Evolutionary conservation across 192 early-diverging fungal genomes (phyloP), one percentile per base, ranked within the genome.

Genomic region (Coemansia sp.): DNA sequence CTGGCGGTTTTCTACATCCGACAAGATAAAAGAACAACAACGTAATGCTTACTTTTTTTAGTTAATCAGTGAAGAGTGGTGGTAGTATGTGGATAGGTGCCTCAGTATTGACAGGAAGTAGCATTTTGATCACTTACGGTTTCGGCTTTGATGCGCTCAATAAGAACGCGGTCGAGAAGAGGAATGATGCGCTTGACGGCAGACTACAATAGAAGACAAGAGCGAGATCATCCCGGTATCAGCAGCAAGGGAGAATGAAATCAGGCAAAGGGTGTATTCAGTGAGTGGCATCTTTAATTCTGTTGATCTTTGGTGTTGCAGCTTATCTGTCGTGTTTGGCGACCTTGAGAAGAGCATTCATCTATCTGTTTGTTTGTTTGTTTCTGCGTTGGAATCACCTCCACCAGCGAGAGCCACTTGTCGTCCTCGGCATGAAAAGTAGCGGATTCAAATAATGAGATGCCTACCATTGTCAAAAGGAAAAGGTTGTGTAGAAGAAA

Each of bases 81-180:
- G 0, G 26, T 26, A 3, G 26, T 26, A 3, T 26, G 26, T 26
- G 26, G 26, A 3, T 3, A 3, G 26, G 3, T 26, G 26, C 26
- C 26, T 26, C 26, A 26, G 26, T 26, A 26, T 26, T 26, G 26
- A 26, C 26, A 26, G 3, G 26, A 3, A 26, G 3, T 26, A 26
- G 3, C 26, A 26, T 26, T 26, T 0, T 26, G 6, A 54, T 54
- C 8, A 79, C 77, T 79, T 79, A 79, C 77, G 52, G 78, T 77
- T 69, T 85, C 81, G 46, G 97, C 90, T 88, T 99, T 99, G 80
- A 98, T 79, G 65, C 96, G 93, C 86, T 99, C 92, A 66, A 99
- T 88, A 45, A 99, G 90, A 59, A 99, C 94, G 63, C 98, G 93
- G 88, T 99, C 97, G 70, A 98, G 91, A 75, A 99, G 91, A 60